These are phyloP conservation scores for Betula pendula DNA, from an alignment of 306 rosid genomes.

Conservation along the genomic window DNA sequence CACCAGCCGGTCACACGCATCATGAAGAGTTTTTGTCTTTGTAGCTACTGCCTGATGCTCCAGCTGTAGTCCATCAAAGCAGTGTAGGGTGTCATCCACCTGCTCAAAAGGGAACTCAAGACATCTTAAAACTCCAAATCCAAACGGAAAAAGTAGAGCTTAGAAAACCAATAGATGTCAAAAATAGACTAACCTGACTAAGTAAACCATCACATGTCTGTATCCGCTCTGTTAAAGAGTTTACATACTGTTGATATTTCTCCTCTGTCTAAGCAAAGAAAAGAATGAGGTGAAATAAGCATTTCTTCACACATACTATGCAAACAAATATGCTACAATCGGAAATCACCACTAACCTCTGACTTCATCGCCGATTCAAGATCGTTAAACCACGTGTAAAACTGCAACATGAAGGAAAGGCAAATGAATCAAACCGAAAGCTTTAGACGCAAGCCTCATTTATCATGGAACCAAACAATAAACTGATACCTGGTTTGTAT, in stretches of 20 bases:
- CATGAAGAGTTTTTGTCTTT: slow-evolving; percentile 97
- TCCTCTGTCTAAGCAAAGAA: slow-evolving; percentile 76
- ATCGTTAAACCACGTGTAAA: slow-evolving; percentile 93
- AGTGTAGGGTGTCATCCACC: slow-evolving; percentile 88
- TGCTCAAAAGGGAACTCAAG: slow-evolving; percentile 37
- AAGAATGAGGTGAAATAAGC: slow-evolving; percentile 19
- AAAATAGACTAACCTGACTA: slow-evolving; percentile 50
- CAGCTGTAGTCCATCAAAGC: slow-evolving; percentile 77
- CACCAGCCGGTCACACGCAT: slow-evolving; percentile 93
- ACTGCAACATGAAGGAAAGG: slow-evolving; percentile 50
- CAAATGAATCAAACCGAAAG: background rate
- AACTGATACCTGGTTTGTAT: slow-evolving; percentile 69
- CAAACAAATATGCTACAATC: background rate
- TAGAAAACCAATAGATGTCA: background rate
- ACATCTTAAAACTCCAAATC: slow-evolving; percentile 22
- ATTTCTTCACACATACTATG: slow-evolving; percentile 4
- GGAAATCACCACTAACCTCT: slow-evolving; percentile 60
- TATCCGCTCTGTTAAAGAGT: slow-evolving; percentile 80
- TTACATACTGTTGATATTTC: slow-evolving; percentile 90
- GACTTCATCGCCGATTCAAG: slow-evolving; percentile 97
- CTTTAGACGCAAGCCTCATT: background rate
- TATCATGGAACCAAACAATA: background rate
- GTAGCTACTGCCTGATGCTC: slow-evolving; percentile 98
- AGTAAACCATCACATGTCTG: slow-evolving; percentile 91
- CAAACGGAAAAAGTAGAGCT: too few species aligned